These are phyloP conservation scores for Paraurostyla sp. DNA, from an alignment of 73 alveolate species.

Conservation along the genomic window DNA sequence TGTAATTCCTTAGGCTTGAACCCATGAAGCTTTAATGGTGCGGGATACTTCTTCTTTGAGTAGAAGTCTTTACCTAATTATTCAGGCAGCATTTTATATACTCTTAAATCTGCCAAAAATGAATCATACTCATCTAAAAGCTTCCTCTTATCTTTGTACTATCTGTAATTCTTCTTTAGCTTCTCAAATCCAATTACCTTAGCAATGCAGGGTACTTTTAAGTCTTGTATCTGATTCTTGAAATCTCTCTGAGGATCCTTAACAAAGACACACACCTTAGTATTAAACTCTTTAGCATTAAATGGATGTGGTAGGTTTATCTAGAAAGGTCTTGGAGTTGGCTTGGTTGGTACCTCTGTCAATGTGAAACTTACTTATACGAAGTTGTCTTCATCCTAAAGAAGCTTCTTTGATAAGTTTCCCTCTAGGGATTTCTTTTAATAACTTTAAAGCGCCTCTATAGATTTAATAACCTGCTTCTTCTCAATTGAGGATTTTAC, in stretches of 20 bases:
- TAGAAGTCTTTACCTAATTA: constrained; percentile 91
- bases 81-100: constrained; percentile 85
- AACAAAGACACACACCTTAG: constrained; percentile 75
- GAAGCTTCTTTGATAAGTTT: constrained; percentile 53
- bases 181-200: constrained; percentile 74
- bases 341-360: constrained; percentile 63
- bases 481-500: constrained; percentile 7
- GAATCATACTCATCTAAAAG: constrained; percentile 83
- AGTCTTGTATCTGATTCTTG: constrained; percentile 72
- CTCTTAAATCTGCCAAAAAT: constrained; percentile 90
- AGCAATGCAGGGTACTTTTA: constrained; percentile 83
- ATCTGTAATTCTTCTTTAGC: constrained; percentile 63
- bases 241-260: constrained; percentile 83
- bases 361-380: constrained; percentile 55
- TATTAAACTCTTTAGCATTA: constrained; percentile 57
- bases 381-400: constrained; percentile 61
- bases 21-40: constrained; percentile 79
- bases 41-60: constrained; percentile 91
- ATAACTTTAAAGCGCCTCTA: constrained; percentile 14
- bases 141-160: constrained; percentile 75
- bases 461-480: constrained; percentile 39
- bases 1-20: constrained; percentile 63
- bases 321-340: constrained; percentile 66
- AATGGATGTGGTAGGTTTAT: constrained; percentile 82
- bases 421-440: not conserved